phyloP scores from a whole-genome alignment of 1,284 basidiomycete species.

The Amylostereum chailletii region DNA sequence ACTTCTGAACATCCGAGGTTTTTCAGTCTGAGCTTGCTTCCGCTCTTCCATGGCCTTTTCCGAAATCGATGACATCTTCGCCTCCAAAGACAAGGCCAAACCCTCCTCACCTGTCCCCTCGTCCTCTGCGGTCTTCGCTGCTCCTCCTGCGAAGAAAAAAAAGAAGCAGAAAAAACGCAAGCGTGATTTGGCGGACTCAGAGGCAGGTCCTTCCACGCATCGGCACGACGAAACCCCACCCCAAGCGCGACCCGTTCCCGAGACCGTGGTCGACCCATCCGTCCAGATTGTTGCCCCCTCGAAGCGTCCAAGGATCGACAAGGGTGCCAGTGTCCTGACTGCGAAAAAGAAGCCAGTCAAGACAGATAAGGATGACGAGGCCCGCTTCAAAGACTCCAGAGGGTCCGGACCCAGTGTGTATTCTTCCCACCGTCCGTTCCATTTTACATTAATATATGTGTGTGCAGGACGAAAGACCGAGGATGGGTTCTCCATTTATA shows the following conservation, averaged over 20 bases:
- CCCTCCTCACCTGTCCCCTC: conserved; percentile 17
- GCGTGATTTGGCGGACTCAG: conserved; percentile 13
- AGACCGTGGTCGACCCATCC: conserved; percentile 58
- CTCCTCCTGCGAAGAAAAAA: conserved; percentile 21
- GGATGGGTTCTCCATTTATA: conserved; percentile 80
- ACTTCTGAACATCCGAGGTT: too few relatives aligned
- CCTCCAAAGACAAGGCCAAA: conserved; percentile 38
- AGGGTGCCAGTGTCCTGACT: conserved; percentile 10
- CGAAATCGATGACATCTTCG: conserved; percentile 77
- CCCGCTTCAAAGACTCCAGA: conserved; percentile 68
- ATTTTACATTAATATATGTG: conserved; percentile 4
- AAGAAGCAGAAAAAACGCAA: conserved; percentile 33
- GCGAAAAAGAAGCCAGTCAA: conserved; percentile 20
- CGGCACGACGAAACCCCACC: conserved; percentile 14
- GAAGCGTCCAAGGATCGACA: conserved; percentile 27
- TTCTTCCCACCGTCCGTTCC: conserved; percentile 4
- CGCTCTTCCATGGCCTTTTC: conserved; percentile 34
- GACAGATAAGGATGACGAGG: conserved; percentile 30
- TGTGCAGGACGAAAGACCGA: conserved; percentile 69
- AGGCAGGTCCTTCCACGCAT: conserved; percentile 4
- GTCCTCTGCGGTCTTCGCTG: conserved; percentile 13
- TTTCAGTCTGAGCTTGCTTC: conserved; percentile 1
- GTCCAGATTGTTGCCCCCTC: conserved; percentile 14
- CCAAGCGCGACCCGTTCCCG: conserved; percentile 36
- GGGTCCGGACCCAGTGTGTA: conserved; percentile 65